Percentiles rank a stretch among this genome's conserved stretches.
Conservation (phyloP, 208 protist species). For the Blastocrithidia nonstop region DNA sequence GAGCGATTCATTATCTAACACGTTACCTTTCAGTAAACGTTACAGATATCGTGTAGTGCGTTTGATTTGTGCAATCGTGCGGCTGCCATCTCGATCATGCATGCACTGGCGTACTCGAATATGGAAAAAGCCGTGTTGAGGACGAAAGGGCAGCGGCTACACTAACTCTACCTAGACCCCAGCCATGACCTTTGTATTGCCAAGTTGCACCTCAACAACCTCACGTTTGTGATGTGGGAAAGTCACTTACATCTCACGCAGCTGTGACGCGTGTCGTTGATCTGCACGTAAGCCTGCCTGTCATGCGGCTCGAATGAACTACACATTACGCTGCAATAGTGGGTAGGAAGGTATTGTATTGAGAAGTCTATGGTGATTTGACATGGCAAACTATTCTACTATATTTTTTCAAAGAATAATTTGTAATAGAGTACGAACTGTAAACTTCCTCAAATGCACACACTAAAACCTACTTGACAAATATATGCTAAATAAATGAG, state of each 20-base stretch:
- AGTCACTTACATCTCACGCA: conserved; percentile 48
- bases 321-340: conserved; percentile 39
- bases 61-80: conserved; percentile 10
- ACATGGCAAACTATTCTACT: conserved; percentile 26
- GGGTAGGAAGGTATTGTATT: conserved; percentile 36
- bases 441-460: neutral
- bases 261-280: conserved; percentile 46
- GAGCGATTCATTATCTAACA: conserved; percentile 91
- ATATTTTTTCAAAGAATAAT: neutral
- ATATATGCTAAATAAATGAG: too few species aligned
- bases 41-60: conserved; percentile 76
- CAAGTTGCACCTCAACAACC: conserved; percentile 69
- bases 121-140: conserved; percentile 91
- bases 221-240: conserved; percentile 60
- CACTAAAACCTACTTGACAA: neutral
- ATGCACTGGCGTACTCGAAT: conserved; percentile 82
- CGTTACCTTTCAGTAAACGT: conserved; percentile 69
- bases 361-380: conserved; percentile 1
- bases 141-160: conserved; percentile 84
- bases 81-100: conserved; percentile 40
- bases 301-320: conserved; percentile 53
- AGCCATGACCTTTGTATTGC: conserved; percentile 76
- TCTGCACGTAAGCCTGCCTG: conserved; percentile 50
- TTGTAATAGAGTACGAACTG: neutral
- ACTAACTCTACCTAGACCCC: conserved; percentile 81